Conservation (phyloP, 2,329 filamentous ascomycete species). For the Lachnellula arida region DNA sequence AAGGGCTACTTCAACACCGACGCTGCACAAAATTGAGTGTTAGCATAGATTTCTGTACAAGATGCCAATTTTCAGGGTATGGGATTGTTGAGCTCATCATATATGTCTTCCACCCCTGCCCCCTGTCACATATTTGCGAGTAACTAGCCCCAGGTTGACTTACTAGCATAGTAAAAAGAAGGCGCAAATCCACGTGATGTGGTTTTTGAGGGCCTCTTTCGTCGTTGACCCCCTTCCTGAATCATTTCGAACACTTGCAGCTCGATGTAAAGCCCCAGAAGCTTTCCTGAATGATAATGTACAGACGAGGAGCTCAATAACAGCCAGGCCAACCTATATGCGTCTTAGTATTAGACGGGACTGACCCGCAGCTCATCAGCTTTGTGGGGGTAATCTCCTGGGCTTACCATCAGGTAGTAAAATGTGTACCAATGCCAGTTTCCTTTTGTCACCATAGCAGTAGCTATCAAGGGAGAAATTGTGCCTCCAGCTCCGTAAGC, state of each 20-base stretch:
- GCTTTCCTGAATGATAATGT: slow-evolving; percentile 57
- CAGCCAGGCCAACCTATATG: slow-evolving; percentile 46
- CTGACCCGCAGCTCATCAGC: no score
- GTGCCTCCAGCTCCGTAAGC: slow-evolving; percentile 70
- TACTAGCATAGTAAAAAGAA: slow-evolving; percentile 69
- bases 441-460: slow-evolving; percentile 64
- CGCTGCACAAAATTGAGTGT: slow-evolving; percentile 26
- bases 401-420: slow-evolving; percentile 68
- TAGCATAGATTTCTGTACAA: not conserved
- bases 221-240: slow-evolving; percentile 15
- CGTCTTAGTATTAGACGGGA: not conserved
- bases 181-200: slow-evolving; percentile 66
- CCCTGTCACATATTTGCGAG: no score
- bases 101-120: no score
- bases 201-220: slow-evolving; percentile 37
- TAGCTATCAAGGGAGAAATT: slow-evolving; percentile 64
- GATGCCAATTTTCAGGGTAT: not conserved
- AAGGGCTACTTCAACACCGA: slow-evolving; percentile 70
- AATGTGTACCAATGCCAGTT: slow-evolving; percentile 64
- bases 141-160: no score
- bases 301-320: slow-evolving; percentile 50
- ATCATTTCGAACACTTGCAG: slow-evolving; percentile 43
- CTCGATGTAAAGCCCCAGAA: slow-evolving; percentile 53
- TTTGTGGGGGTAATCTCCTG: no score
- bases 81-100: no score